phyloP scores from a whole-genome alignment of 352 stramenopile species.

The Globisporangium solare region DNA sequence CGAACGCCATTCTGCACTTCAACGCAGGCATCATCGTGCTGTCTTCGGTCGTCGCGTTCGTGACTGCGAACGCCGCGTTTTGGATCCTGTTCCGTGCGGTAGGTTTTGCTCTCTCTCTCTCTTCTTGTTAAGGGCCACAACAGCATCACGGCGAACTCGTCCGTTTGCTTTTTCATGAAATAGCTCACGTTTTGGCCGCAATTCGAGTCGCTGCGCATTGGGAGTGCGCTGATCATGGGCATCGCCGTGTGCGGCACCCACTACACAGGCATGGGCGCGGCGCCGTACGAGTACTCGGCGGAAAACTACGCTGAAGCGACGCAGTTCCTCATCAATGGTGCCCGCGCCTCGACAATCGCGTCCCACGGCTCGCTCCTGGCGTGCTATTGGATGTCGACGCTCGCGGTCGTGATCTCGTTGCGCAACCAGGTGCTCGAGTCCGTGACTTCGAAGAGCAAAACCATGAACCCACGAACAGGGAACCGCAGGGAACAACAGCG shows the following conservation, averaged over 20 bases:
- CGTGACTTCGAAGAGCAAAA: constrained; percentile 1
- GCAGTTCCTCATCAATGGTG: constrained; percentile 30
- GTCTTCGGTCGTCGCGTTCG: constrained; percentile 51
- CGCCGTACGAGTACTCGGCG: constrained; percentile 29
- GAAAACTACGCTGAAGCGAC: constrained; percentile 21
- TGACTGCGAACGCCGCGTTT: constrained; percentile 52
- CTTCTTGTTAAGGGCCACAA: not conserved
- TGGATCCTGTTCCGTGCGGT: constrained; percentile 70
- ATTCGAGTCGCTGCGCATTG: constrained; percentile 39
- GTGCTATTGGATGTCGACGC: constrained; percentile 55
- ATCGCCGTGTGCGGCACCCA: constrained; percentile 62
- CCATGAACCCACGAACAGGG: constrained; percentile 9
- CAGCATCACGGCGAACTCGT: not conserved
- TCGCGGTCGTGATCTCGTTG: constrained; percentile 13
- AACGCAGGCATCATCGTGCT: constrained; percentile 34
- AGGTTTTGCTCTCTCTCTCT: constrained; percentile 3
- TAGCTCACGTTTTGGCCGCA: constrained; percentile 63
- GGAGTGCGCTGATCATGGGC: constrained; percentile 57
- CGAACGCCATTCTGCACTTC: constrained; percentile 33
- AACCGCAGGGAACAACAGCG: constrained; percentile 7
- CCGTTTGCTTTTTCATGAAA: not conserved
- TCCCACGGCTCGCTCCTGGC: constrained; percentile 42
- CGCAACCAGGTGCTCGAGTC: constrained; percentile 10
- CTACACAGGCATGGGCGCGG: constrained; percentile 48
- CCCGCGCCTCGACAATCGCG: constrained; percentile 24